A percentile compares a stretch with the other conserved stretches of the same genome.
These are phyloP conservation scores for Saturnispora mendoncae DNA, from an alignment of 805 yeast species.

Conservation along the genomic window DNA sequence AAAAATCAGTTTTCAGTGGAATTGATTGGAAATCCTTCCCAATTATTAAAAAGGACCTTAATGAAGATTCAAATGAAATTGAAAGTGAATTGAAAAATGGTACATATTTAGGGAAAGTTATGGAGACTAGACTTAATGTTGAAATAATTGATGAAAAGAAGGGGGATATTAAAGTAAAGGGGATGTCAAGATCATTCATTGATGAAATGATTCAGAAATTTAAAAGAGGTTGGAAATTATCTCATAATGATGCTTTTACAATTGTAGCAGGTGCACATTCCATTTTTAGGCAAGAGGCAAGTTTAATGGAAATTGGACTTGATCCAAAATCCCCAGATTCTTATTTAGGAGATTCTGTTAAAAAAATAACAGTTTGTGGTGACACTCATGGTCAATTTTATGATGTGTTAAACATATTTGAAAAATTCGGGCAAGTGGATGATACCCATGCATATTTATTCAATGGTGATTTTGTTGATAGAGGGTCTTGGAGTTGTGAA, in stretches of 20 bases:
- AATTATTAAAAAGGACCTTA: conserved; percentile 45
- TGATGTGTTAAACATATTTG: conserved; percentile 77
- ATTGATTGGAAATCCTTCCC: conserved; percentile 40
- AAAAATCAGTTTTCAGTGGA: conserved; percentile 37
- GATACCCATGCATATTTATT: conserved; percentile 68
- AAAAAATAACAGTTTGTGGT: conserved; percentile 78
- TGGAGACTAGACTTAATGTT: conserved; percentile 46
- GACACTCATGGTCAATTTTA: conserved; percentile 97
- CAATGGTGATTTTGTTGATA: conserved; percentile 96
- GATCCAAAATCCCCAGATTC: conserved; percentile 32
- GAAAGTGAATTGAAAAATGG: conserved; percentile 24
- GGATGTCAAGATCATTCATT: conserved; percentile 47
- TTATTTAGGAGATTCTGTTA: conserved; percentile 24
- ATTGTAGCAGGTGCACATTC: conserved; percentile 65
- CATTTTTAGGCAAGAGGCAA: conserved; percentile 54
- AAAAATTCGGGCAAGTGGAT: conserved; percentile 61
- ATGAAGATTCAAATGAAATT: conserved; percentile 29
- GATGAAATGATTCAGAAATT: conserved; percentile 60
- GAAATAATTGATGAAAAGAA: conserved; percentile 26
- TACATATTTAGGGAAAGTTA: conserved; percentile 34
- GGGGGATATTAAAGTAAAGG: conserved; percentile 25
- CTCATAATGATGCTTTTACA: conserved; percentile 77
- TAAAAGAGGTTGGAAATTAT: conserved; percentile 61
- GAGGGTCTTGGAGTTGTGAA: conserved; percentile 98
- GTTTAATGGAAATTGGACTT: conserved; percentile 62